Conservation (phyloP, 108 stramenopile genomes). For the Cyclotella baltica region DNA sequence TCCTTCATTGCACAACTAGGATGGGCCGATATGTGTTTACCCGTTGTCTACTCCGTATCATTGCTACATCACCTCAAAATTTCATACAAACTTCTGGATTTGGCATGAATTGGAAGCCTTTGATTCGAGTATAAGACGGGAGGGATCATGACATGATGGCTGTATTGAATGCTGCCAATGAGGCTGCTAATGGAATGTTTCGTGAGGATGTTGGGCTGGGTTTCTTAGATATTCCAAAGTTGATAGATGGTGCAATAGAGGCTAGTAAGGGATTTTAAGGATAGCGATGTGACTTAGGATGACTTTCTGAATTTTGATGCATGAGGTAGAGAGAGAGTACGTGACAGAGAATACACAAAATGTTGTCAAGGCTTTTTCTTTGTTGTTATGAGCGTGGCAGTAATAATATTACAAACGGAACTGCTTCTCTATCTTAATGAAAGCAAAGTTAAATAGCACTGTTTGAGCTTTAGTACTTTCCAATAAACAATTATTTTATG, state of each 20-base stretch:
- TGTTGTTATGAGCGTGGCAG: no score
- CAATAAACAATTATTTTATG: no score
- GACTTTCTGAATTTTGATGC: constrained; percentile 93
- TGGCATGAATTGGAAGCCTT: constrained; percentile 79
- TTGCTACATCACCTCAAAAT: constrained; percentile 96
- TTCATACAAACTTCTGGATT: constrained; percentile 89
- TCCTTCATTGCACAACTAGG: constrained; percentile 95
- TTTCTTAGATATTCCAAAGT: constrained; percentile 92
- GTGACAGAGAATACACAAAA: constrained; percentile 71
- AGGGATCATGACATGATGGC: constrained; percentile 98
- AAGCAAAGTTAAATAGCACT: no score
- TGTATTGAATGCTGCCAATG: constrained; percentile 95
- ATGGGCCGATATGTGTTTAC: constrained; percentile 98
- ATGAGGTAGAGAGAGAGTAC: constrained; percentile 88
- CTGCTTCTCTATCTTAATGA: no score
- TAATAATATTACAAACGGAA: no score
- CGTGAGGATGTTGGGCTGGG: constrained; percentile 87
- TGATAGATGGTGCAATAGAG: constrained; percentile 95
- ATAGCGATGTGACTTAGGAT: constrained; percentile 79
- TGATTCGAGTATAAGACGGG: constrained; percentile 90
- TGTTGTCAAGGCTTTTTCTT: constrained; percentile 31
- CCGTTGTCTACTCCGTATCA: constrained; percentile 93
- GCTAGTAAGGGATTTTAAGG: constrained; percentile 93
- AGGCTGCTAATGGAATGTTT: constrained; percentile 97
- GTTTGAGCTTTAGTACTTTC: no score